A percentile compares a stretch with the other conserved stretches of the same genome.
These are phyloP conservation scores for Lactifluus hygrophoroides DNA, from an alignment of 768 basidiomycete species.

Conservation along the genomic window DNA sequence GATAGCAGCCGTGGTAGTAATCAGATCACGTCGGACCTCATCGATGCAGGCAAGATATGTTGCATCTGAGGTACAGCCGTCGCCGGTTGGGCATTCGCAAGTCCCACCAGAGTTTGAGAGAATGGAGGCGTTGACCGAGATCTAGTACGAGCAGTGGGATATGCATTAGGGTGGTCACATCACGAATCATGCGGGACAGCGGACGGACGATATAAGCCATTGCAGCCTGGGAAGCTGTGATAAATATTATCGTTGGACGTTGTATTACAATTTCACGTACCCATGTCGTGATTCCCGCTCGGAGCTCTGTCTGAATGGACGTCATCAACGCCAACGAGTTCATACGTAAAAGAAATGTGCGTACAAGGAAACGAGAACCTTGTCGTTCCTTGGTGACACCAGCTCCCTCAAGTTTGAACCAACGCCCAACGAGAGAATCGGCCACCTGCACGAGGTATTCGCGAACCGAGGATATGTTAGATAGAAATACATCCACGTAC, in stretches of 20 bases:
- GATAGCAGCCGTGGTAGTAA: slow-evolving; percentile 74
- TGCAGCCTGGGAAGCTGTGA: slow-evolving; percentile 40
- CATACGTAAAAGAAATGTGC: slow-evolving; percentile 1
- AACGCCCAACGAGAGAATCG: slow-evolving; percentile 26
- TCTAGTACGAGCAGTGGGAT: slow-evolving; percentile 33
- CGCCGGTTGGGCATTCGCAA: slow-evolving; percentile 59
- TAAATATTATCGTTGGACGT: no score
- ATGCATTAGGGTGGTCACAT: neutral
- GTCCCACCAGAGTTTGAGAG: slow-evolving; percentile 71
- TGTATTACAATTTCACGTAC: slow-evolving; percentile 37
- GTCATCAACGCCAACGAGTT: neutral
- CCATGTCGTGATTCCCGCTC: slow-evolving; percentile 77
- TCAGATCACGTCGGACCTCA: slow-evolving; percentile 65
- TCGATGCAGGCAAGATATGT: slow-evolving; percentile 47
- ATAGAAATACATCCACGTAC: neutral
- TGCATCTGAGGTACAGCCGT: slow-evolving; percentile 45
- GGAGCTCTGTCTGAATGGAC: slow-evolving; percentile 54
- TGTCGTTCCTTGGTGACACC: slow-evolving; percentile 27
- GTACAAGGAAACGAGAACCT: slow-evolving; percentile 29
- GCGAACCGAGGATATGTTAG: no score
- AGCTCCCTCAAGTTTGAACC: slow-evolving; percentile 30
- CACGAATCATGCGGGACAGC: neutral
- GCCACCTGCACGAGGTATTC: slow-evolving; percentile 22
- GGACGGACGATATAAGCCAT: slow-evolving; percentile 71
- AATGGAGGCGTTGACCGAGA: slow-evolving; percentile 80